Percentiles rank a stretch among this genome's conserved stretches.
These are phyloP conservation scores for Neurospora sublineolata DNA, from an alignment of 495 filamentous ascomycete species.

Conservation along the genomic window DNA sequence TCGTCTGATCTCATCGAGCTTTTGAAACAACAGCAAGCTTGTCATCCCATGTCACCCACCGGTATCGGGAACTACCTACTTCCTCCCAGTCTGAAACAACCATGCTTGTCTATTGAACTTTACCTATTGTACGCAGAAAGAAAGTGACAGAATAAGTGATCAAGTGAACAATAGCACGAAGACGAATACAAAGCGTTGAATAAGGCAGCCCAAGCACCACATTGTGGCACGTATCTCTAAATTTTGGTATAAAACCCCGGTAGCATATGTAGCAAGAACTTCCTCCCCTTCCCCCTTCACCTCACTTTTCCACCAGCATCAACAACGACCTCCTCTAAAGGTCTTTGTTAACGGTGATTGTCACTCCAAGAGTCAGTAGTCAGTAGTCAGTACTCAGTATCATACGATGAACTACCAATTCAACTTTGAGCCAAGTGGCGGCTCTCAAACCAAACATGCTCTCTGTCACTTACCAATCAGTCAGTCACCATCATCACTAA, in stretches of 20 bases:
- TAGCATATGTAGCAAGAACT: neutral
- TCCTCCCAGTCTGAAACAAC: neutral
- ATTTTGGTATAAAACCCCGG: neutral
- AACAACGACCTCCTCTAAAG: neutral
- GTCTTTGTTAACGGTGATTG: neutral
- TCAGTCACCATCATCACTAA: neutral
- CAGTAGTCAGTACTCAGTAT: neutral
- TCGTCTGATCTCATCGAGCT: neutral
- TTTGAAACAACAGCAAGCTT: neutral
- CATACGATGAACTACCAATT: neutral
- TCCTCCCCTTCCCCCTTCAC: neutral
- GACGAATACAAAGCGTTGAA: neutral
- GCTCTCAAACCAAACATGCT: neutral
- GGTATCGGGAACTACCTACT: neutral
- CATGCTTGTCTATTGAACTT: neutral
- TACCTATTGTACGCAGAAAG: neutral
- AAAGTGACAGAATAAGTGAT: neutral
- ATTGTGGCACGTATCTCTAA: neutral
- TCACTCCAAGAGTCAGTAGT: neutral
- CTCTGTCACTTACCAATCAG: neutral
- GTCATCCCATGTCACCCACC: neutral
- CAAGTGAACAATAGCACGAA: neutral
- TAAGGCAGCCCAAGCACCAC: neutral
- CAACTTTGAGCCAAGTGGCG: neutral
- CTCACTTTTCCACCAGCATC: neutral